These are phyloP conservation scores for Bruguiera gymnorhiza DNA, from an alignment of 345 rosid genomes.

Conservation along the genomic window DNA sequence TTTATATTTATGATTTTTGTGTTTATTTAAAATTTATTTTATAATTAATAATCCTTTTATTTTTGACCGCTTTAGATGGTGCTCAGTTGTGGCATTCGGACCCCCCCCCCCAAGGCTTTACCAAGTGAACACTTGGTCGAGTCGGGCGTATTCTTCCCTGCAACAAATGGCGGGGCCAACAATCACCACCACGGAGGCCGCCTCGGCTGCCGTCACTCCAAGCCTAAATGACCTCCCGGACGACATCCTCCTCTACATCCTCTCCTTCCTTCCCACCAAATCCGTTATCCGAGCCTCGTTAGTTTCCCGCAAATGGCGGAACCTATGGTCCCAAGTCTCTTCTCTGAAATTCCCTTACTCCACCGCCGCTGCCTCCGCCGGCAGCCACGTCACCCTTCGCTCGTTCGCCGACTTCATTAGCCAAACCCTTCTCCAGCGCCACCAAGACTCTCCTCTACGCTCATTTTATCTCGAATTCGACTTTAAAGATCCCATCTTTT, in stretches of 20 bases:
- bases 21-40: no score
- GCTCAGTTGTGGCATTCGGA: no score
- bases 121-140: no score
- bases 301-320: slow-evolving; percentile 2
- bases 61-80: no score
- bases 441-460: not conserved
- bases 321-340: slow-evolving; percentile 4
- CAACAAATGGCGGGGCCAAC: no score
- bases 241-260: slow-evolving; percentile 3
- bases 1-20: no score
- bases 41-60: no score
- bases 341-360: not conserved
- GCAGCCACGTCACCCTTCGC: not conserved
- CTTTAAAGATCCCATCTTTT: not conserved
- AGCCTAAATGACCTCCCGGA: not conserved
- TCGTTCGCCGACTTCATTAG: not conserved
- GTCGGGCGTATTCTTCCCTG: no score
- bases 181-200: not conserved
- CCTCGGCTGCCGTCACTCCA: not conserved
- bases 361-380: not conserved
- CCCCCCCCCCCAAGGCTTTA: no score
- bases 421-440: slow-evolving; percentile 8
- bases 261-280: slow-evolving; percentile 10
- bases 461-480: slow-evolving; percentile 1
- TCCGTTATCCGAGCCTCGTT: not conserved